These are phyloP conservation scores for Sclerotiophoma versabilis DNA, from an alignment of 2,329 filamentous ascomycete species.

Conservation along the genomic window DNA sequence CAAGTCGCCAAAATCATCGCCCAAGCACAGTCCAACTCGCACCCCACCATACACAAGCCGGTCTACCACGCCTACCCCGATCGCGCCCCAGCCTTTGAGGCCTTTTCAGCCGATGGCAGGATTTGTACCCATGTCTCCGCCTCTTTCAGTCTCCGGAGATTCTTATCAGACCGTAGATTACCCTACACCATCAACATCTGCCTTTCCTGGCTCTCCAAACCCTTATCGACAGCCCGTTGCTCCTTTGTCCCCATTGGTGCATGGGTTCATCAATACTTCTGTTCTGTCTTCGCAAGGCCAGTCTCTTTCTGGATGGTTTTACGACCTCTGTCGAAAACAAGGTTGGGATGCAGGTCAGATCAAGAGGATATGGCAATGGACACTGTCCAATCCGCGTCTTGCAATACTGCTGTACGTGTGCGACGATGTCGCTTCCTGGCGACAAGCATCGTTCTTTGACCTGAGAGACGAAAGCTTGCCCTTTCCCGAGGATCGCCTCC, in stretches of 20 bases:
- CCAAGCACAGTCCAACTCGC: slow-evolving; percentile 44
- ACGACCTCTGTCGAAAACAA: slow-evolving; percentile 46
- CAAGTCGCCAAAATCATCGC: slow-evolving; percentile 43
- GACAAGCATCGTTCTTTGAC: slow-evolving; percentile 48
- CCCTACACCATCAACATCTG: slow-evolving; percentile 35
- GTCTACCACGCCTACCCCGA: slow-evolving; percentile 46
- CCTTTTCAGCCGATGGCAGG: slow-evolving; percentile 43
- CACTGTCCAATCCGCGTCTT: slow-evolving; percentile 47
- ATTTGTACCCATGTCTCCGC: slow-evolving; percentile 45
- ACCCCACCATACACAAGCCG: slow-evolving; percentile 50
- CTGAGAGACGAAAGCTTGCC: slow-evolving; percentile 49
- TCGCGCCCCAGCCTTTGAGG: slow-evolving; percentile 47
- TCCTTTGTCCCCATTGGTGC: slow-evolving; percentile 41
- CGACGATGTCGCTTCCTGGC: slow-evolving; percentile 50
- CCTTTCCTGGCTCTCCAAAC: slow-evolving; percentile 43
- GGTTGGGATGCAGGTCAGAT: slow-evolving; percentile 44
- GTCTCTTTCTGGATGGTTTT: slow-evolving; percentile 47
- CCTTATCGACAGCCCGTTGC: slow-evolving; percentile 43
- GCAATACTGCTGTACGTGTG: slow-evolving; percentile 49
- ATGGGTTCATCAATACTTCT: slow-evolving; percentile 48
- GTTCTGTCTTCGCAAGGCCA: slow-evolving; percentile 46
- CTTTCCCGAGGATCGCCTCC: slow-evolving; percentile 46
- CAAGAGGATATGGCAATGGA: slow-evolving; percentile 52
- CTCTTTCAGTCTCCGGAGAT: slow-evolving; percentile 39
- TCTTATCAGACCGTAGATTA: slow-evolving; percentile 39